These are phyloP conservation scores for Trichosporon faecale DNA, from an alignment of 1,284 basidiomycete genomes.

Conservation along the genomic window DNA sequence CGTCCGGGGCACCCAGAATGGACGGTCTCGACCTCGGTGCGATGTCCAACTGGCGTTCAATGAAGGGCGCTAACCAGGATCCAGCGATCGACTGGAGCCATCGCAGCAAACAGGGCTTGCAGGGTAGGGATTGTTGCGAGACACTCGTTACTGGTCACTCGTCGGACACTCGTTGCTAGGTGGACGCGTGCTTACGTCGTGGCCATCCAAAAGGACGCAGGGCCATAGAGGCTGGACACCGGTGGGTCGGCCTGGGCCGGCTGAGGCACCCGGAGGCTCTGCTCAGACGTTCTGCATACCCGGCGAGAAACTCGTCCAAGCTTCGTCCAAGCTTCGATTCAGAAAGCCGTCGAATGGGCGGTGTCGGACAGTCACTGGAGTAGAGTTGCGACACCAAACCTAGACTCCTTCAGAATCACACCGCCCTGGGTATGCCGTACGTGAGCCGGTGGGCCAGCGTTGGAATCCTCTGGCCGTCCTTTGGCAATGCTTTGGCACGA, in stretches of 20 bases:
- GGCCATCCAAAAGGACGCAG: neutral
- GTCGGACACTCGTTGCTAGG: neutral
- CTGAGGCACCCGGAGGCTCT: neutral
- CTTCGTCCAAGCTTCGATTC: neutral
- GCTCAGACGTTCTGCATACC: neutral
- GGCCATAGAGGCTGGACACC: neutral
- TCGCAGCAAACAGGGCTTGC: neutral
- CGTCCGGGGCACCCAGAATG: neutral
- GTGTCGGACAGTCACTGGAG: neutral
- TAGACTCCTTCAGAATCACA: neutral
- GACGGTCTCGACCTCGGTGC: neutral
- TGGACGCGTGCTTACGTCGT: neutral
- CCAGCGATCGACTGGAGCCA: slow-evolving; percentile 1
- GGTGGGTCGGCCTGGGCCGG: neutral
- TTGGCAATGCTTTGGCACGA: neutral
- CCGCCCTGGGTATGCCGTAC: neutral
- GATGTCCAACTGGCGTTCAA: neutral
- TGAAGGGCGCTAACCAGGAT: neutral
- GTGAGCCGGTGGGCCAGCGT: neutral
- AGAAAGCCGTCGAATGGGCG: neutral
- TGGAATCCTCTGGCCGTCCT: neutral
- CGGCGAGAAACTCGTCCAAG: no score
- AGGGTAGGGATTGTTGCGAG: neutral
- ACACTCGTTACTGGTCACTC: neutral
- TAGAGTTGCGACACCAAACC: neutral